Evolutionary conservation across 352 stramenopile genomes (phyloP), one percentile per base, ranked within the genome.

Genomic region (Thraustotheca clavata): DNA sequence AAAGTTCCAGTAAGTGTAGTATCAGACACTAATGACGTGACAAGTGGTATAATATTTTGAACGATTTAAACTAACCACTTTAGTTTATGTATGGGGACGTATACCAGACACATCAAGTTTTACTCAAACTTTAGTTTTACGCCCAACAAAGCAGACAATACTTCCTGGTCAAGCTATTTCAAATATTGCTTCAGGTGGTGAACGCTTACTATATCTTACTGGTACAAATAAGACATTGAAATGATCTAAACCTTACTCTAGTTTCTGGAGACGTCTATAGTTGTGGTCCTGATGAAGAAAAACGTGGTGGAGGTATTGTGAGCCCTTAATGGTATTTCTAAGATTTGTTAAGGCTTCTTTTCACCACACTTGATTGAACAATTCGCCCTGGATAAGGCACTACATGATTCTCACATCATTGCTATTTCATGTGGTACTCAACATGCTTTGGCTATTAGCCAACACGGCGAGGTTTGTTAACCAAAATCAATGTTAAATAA

Each of bases 181-280:
- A 26, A 75, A 91, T 67, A 73, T 93, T 12, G 81, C 83, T 6
- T 93, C 80, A 55, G 83, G 83, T 38, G 83, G 81, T 2, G 82
- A 91, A 47, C 79, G 89, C 52, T 60, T 91, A 43, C 67, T 93
- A 0, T 93, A 89, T 54, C 60, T 93, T 16, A 91, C 62, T 18
- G 38, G 48, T 69, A 20, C 18, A 12, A n/a, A 24, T 22, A 18
- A 33, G 20, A 68, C 39, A 26, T 16, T 57, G 6, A 11, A 67
- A 39, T 31, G 32, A 32, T 67, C 38, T 20, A 48, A 3, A 2
- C n/a, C n/a, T 36, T 55, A 40, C 18, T 59, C n/a, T 80, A 3
- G 76, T 77, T 0, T 85, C 76, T 0, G 83, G 83, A 9, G 83
- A 92, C 43, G 79, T 92, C 29, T 92, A 92, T 59, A 87, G 76